Conservation (phyloP, 2,329 filamentous ascomycete species). For the Exophiala oligosperma region DNA sequence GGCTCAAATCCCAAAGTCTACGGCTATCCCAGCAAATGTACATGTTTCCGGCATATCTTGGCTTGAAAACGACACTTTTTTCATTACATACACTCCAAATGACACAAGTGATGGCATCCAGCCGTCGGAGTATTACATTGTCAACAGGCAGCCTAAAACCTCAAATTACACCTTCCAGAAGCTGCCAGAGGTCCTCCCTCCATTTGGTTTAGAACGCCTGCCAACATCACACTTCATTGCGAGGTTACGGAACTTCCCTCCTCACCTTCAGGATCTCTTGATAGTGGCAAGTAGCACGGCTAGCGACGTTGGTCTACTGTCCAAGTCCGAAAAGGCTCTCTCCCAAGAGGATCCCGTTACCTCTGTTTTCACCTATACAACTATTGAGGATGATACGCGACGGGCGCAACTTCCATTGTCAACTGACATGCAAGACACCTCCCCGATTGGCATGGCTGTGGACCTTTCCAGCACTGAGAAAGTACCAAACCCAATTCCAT, state of each 20-base stretch:
- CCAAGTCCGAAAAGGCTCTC: constrained; percentile 69
- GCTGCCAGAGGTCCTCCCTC: constrained; percentile 70
- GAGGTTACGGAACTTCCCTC: constrained; percentile 76
- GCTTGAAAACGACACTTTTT: constrained; percentile 84
- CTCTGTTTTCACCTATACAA: constrained; percentile 72
- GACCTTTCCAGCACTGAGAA: constrained; percentile 83
- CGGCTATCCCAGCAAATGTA: constrained; percentile 61
- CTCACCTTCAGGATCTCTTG: constrained; percentile 76
- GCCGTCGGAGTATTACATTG: constrained; percentile 73
- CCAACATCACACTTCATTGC: constrained; percentile 76
- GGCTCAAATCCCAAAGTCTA: constrained; percentile 75
- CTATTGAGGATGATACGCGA: constrained; percentile 70
- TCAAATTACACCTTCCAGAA: constrained; percentile 70
- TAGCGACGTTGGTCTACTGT: constrained; percentile 76
- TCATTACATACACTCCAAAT: constrained; percentile 72
- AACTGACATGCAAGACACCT: constrained; percentile 66
- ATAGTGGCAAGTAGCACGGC: constrained; percentile 80
- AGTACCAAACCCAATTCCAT: constrained; percentile 73
- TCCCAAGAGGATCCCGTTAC: constrained; percentile 61
- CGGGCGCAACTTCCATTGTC: constrained; percentile 74
- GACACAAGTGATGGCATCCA: constrained; percentile 49
- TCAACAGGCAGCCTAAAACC: constrained; percentile 64
- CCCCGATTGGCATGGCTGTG: constrained; percentile 73
- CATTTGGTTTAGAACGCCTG: constrained; percentile 64
- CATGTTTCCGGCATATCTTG: constrained; percentile 81